phyloP scores from a whole-genome alignment of 176 grass and related monocot genomes.

The Urochloa ruziziensis region DNA sequence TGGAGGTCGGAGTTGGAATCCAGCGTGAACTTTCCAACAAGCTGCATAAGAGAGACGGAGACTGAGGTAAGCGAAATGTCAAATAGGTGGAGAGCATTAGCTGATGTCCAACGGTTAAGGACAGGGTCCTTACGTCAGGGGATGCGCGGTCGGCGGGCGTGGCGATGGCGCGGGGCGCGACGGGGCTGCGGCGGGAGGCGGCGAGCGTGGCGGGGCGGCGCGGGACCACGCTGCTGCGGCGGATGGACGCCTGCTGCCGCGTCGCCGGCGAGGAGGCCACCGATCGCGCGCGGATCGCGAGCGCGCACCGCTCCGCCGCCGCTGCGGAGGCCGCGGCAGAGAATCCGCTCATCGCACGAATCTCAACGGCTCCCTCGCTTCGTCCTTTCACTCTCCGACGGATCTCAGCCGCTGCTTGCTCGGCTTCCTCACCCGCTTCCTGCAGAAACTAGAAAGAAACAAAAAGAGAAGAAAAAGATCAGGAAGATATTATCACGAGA shows the following conservation, averaged over 20 bases:
- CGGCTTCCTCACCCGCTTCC: not conserved
- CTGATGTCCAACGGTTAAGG: too few species aligned
- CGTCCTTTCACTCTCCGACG: not conserved
- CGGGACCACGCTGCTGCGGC: not conserved
- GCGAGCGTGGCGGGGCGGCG: not conserved
- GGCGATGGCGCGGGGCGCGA: constrained; percentile 40
- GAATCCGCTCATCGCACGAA: constrained; percentile 42
- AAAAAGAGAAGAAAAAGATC: not conserved
- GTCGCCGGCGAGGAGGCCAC: constrained; percentile 8
- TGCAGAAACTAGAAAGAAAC: not conserved
- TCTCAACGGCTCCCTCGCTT: not conserved
- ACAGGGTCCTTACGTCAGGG: constrained; percentile 18
- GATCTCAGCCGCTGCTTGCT: not conserved
- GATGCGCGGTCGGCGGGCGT: constrained; percentile 32
- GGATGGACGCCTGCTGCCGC: constrained; percentile 3
- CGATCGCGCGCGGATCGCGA: constrained; percentile 40
- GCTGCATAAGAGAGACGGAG: constrained; percentile 34
- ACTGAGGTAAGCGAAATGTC: not conserved
- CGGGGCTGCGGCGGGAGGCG: constrained; percentile 24
- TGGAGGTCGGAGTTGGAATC: constrained; percentile 76
- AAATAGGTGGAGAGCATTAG: not conserved
- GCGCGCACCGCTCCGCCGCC: constrained; percentile 35
- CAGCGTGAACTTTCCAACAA: constrained; percentile 64
- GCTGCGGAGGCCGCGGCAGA: constrained; percentile 21
- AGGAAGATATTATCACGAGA: not conserved